Evolutionary conservation across 805 yeast species (phyloP).

Genomic region (Candida ortonii): DNA sequence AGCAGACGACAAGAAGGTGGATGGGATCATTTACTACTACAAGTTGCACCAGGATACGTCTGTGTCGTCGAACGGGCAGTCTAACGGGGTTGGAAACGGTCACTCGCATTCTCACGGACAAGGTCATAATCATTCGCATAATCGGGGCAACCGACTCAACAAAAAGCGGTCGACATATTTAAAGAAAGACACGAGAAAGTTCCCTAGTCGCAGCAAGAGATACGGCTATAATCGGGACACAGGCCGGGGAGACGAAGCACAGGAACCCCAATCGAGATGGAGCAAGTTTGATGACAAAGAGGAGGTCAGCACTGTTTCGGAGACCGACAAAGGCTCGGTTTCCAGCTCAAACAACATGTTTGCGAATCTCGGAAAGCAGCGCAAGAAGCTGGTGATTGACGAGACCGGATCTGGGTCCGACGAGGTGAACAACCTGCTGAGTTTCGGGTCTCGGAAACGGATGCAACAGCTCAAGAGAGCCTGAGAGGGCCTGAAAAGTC

Average conservation of each 20-base stretch:
- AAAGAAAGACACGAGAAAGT: slow-evolving; percentile 9
- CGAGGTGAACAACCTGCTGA: slow-evolving; percentile 28
- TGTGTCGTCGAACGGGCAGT: slow-evolving; percentile 2
- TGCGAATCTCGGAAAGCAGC: slow-evolving; percentile 28
- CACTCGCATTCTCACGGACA: slow-evolving; percentile 3
- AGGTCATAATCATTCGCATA: slow-evolving; percentile 5
- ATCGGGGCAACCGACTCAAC: slow-evolving; percentile 5
- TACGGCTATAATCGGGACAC: too few species aligned
- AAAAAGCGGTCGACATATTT: slow-evolving; percentile 9
- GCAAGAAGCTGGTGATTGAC: slow-evolving; percentile 27
- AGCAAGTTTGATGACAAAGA: slow-evolving; percentile 4
- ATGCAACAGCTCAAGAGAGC: slow-evolving; percentile 17
- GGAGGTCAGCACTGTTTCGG: slow-evolving; percentile 1
- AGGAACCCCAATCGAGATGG: slow-evolving; percentile 4
- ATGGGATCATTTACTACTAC: slow-evolving; percentile 46
- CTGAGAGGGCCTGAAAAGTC: background rate
- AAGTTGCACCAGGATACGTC: slow-evolving; percentile 41
- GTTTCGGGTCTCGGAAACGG: slow-evolving; percentile 26
- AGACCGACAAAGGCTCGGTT: slow-evolving; percentile 1
- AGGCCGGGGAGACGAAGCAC: slow-evolving; percentile 5
- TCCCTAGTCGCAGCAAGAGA: slow-evolving; percentile 6
- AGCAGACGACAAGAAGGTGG: slow-evolving; percentile 37
- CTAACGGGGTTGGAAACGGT: slow-evolving; percentile 1
- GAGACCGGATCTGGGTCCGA: slow-evolving; percentile 24
- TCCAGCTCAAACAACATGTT: slow-evolving; percentile 15